Base-by-base conservation (phyloP, 768 basidiomycete species). In the Lactifluus volemus region DNA sequence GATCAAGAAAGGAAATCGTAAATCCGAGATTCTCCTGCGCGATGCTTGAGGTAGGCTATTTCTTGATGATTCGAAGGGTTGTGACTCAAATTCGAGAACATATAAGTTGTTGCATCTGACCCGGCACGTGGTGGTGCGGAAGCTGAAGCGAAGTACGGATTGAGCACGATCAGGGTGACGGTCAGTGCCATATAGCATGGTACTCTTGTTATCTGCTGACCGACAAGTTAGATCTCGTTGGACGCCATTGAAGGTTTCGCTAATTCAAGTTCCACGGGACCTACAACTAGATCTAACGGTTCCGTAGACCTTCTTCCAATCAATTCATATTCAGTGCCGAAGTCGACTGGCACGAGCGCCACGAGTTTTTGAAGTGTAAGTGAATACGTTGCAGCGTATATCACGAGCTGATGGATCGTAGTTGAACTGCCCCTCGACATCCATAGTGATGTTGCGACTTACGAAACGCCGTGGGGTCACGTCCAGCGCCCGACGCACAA, bases 361-460 rank as follows among this genome's bases (percentile, higher is more conserved):
- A 97, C 68, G 82, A 90, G 70, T 85, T 97, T 78, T 74, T 98
- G 61, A 96, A 98, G 70, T 98, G 90, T 90, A 68, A 65, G 85
- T 68, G 41, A 32, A 6, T 7, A 39, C 25, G 25, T 25, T 34
- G 29, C n/a, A 30, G 15, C 1, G 7, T 14, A 5, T 34, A 32
- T 15, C 51, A 12, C 9, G 3, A 29, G 45, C 54, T 44, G 38
- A 44, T 29, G 7, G 8, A 8, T 4, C 45, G 4, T 64, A 94
- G 92, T 97, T 72, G 92, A 97, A 71, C 72, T 98, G 2, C 97
- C 96, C 0, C 76, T 98, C 53, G 78, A 89, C 64, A 92, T 99
- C 55, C 85, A 87, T 62, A 86, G 80, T 63, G 84, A 86, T 52
- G 81, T 84, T 58, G 96, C 95, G 0, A 92, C 85, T 0, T 98